These are phyloP conservation scores for Plasmodium billcollinsi DNA, from an alignment of 169 alveolate genomes.

Conservation along the genomic window DNA sequence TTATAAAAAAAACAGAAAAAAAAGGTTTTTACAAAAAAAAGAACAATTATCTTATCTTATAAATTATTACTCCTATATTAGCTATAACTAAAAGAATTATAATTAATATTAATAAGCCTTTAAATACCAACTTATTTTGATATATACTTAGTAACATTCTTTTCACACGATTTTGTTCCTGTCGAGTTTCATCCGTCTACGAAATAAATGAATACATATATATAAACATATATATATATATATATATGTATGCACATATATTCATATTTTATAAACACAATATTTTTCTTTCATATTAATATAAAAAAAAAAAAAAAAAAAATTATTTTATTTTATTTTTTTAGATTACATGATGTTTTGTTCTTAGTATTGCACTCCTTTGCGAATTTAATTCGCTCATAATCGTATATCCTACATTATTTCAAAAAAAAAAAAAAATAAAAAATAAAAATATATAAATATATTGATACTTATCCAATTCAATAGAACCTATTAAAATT, in stretches of 20 bases:
- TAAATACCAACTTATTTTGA: constrained; percentile 46
- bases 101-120: constrained; percentile 20
- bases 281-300: too few species aligned
- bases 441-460: neutral
- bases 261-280: neutral
- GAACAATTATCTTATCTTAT: constrained; percentile 33
- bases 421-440: neutral
- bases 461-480: neutral
- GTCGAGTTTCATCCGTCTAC: constrained; percentile 45
- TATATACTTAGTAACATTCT: constrained; percentile 50
- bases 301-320: too few species aligned
- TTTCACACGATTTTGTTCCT: constrained; percentile 59
- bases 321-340: neutral
- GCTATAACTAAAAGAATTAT: constrained; percentile 57
- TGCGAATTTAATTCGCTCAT: constrained; percentile 69
- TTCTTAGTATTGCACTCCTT: constrained; percentile 50
- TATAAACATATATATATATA: constrained; percentile 1
- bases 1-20: too few species aligned
- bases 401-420: constrained; percentile 57
- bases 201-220: neutral
- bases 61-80: constrained; percentile 65
- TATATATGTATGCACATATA: neutral
- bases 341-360: constrained; percentile 51
- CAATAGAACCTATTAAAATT: too few species aligned
- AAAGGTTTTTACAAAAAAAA: neutral